Conservation (phyloP, 305 asterid genomes). For the Fraxinus sp. region DNA sequence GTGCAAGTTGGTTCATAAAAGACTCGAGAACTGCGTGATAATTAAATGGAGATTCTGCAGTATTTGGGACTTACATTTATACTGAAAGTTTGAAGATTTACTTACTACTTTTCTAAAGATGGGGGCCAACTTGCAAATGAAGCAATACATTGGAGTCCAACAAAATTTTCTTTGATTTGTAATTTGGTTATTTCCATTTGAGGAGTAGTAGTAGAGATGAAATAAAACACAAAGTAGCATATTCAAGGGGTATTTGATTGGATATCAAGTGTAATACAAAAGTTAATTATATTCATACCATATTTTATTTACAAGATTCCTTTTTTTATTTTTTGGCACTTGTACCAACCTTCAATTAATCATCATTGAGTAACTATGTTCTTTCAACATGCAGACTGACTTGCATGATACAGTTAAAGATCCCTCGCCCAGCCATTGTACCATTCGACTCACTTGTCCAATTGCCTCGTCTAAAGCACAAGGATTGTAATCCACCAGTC, state of each 20-base stretch:
- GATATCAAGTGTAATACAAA: not conserved
- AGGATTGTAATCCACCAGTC: not conserved
- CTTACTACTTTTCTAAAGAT: not conserved
- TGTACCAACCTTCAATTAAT: not conserved
- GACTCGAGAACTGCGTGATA: not conserved
- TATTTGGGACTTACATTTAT: not conserved
- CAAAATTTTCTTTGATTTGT: not conserved
- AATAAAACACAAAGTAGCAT: not conserved
- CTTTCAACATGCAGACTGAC: not conserved
- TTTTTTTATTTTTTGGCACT: too few relatives aligned
- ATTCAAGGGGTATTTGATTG: not conserved
- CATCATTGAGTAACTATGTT: not conserved
- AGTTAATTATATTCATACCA: too few relatives aligned
- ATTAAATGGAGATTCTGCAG: not conserved
- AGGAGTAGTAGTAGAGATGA: not conserved
- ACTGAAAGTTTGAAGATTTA: not conserved
- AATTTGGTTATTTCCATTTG: not conserved
- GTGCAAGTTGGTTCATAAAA: not conserved
- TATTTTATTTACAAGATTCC: too few relatives aligned
- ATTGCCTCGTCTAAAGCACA: not conserved
- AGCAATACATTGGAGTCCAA: not conserved
- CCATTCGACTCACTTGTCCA: not conserved
- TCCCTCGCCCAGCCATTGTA: not conserved
- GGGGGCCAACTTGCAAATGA: not conserved
- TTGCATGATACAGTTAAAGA: not conserved